Evolutionary conservation across 768 basidiomycete species (phyloP), one percentile per base, ranked within the genome.

Genomic region (Amanita exitialis): DNA sequence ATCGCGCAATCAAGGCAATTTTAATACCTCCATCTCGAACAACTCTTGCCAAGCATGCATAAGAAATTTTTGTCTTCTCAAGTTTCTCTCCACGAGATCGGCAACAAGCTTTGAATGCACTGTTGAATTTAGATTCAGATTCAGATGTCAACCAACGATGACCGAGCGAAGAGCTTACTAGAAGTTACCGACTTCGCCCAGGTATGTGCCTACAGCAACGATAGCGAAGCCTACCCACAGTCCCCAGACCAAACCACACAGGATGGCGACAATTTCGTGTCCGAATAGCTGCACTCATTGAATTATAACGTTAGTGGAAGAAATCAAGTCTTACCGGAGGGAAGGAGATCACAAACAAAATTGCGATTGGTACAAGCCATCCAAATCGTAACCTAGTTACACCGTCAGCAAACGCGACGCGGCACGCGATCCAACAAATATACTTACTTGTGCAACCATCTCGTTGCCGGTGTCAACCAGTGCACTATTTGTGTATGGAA

Each of bases 171-270:
- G 35, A 8, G 70, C 85, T 59, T 58, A 90, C 86, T 88, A 87
- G 56, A 86, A 92, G 64, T 90, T 91, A 44, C 86, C 91, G 13
- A 91, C 68, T 72, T 94, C 91, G 35, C 90, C 92, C 0, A 93
- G 41, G 57, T 91, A 81, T 0, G 90, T 92, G 0, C 90, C 88
- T 6, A 82, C 86, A 2, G 78, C 78, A 15, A 90, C 88, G 59
- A 96, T 94, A 0, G 67, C 93, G 58, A 95, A 95, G 2, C 92
- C 93, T 20, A 75, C 60, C 75, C 93, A 84, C 2, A 93, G 69
- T 2, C 90, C 91, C 90, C 90, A 96, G 2, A 95, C 88, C 30
- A 95, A 64, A 15, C 93, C 93, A 58, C 90, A 91, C 6, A 95
- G 71, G 32, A 94, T 77, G 20, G 89, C 88, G 36, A 95, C 73